Percentiles rank a stretch among this genome's conserved stretches.
These are phyloP conservation scores for Panicum miliaceum DNA, from an alignment of 176 grass and related monocot species.

Conservation along the genomic window DNA sequence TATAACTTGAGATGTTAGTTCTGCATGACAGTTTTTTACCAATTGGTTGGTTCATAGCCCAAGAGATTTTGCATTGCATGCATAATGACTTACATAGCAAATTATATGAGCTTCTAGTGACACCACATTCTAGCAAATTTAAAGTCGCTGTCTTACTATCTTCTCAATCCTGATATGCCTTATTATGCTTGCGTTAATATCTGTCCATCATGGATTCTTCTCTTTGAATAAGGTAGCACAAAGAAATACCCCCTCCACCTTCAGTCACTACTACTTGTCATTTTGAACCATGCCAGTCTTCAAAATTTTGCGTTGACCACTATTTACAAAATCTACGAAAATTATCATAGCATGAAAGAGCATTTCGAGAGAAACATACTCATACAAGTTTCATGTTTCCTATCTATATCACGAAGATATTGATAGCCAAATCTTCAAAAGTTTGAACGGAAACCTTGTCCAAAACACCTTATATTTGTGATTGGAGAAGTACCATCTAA, in stretches of 20 bases:
- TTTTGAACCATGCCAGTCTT: neutral
- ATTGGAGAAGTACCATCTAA: neutral
- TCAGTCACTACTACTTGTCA: neutral
- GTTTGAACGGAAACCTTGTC: neutral
- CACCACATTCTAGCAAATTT: neutral
- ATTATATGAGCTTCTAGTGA: neutral
- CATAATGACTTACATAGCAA: neutral
- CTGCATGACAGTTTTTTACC: neutral
- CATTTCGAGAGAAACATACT: neutral
- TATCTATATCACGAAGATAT: neutral
- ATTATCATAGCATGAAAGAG: neutral
- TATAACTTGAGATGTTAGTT: conserved; percentile 5
- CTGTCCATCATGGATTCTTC: conserved; percentile 9
- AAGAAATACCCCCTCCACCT: neutral
- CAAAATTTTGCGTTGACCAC: neutral
- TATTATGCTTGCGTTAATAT: neutral
- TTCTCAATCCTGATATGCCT: neutral
- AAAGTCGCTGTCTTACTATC: neutral
- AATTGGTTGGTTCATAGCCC: neutral
- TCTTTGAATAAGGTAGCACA: conserved; percentile 5
- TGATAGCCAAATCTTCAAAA: neutral
- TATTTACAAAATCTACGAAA: neutral
- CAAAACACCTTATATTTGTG: neutral
- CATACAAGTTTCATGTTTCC: neutral
- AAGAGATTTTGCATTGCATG: conserved; percentile 1